Conservation (phyloP, 805 yeast species). For the Candida taoyuanica region DNA sequence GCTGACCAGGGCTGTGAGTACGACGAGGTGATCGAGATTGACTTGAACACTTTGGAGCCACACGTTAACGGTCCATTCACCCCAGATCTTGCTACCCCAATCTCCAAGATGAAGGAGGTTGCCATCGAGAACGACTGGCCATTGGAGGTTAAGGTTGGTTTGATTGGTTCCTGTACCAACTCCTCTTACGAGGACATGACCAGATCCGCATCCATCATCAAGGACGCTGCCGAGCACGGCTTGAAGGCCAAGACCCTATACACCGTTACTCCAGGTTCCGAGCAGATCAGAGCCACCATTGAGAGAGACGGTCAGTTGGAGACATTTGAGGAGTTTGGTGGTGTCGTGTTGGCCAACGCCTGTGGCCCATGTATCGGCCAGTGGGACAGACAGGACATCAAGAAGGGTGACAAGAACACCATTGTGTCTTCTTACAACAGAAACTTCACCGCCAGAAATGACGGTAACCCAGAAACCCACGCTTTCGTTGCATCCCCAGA, state of each 20-base stretch:
- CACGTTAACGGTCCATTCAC: constrained; percentile 97
- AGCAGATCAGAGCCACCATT: constrained; percentile 94
- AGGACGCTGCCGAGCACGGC: constrained; percentile 83
- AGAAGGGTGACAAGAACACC: constrained; percentile 67
- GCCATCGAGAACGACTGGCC: constrained; percentile 84
- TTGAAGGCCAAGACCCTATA: constrained; percentile 86
- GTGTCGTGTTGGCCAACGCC: constrained; percentile 90
- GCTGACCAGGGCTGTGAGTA: constrained; percentile 90
- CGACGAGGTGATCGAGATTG: constrained; percentile 88
- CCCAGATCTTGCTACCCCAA: constrained; percentile 93
- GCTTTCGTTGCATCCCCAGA: constrained; percentile 98
- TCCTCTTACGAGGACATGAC: constrained; percentile 98
- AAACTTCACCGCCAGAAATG: constrained; percentile 96
- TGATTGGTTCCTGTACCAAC: constrained; percentile 98
- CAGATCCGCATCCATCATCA: constrained; percentile 85
- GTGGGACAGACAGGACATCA: constrained; percentile 90
- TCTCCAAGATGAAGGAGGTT: constrained; percentile 71
- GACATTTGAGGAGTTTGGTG: constrained; percentile 82
- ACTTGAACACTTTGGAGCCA: constrained; percentile 85
- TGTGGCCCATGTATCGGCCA: constrained; percentile 99
- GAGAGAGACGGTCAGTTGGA: constrained; percentile 90
- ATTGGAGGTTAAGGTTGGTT: constrained; percentile 77
- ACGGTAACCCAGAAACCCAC: constrained; percentile 96
- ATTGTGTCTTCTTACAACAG: constrained; percentile 97
- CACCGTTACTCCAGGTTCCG: constrained; percentile 97